Evolutionary conservation across 2,329 filamentous ascomycete species (phyloP).

Genomic region (Colletotrichum lindemuthianum): DNA sequence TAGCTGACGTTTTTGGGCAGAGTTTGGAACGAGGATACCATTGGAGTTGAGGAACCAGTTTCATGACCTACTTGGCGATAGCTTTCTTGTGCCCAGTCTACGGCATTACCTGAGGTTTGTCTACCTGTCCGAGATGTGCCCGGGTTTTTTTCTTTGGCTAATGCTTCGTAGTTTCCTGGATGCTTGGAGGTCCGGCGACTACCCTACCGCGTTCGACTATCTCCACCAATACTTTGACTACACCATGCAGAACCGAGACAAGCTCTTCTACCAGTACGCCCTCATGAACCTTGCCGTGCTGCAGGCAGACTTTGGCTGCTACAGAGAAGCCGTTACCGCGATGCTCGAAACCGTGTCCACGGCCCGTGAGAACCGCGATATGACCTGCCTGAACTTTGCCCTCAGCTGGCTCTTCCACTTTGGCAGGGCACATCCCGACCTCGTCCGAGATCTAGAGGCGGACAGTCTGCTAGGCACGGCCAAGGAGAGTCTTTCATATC

Average conservation of each 20-base stretch:
- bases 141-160: constrained; percentile 14
- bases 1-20: constrained; percentile 49
- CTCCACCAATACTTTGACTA: constrained; percentile 97
- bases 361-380: constrained; percentile 93
- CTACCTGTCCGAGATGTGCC: not conserved
- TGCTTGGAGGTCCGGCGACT: constrained; percentile 90
- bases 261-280: constrained; percentile 93
- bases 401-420: constrained; percentile 97
- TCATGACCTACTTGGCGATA: constrained; percentile 72
- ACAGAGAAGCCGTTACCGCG: constrained; percentile 87
- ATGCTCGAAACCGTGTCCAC: constrained; percentile 96
- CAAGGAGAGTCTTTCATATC: constrained; percentile 82
- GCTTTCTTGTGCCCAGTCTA: constrained; percentile 75
- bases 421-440: constrained; percentile 81
- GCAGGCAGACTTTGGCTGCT: constrained; percentile 94
- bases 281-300: constrained; percentile 92
- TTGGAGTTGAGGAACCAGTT: constrained; percentile 78
- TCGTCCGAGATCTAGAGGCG: constrained; percentile 76
- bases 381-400: constrained; percentile 91
- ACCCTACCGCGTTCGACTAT: constrained; percentile 87
- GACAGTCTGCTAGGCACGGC: constrained; percentile 80
- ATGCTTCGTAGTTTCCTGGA: constrained; percentile 77
- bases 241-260: constrained; percentile 85
- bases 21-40: constrained; percentile 81
- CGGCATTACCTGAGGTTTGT: constrained; percentile 78